A percentile compares a stretch with the other conserved stretches of the same genome.
These are phyloP conservation scores for Gnomoniopsis smithogilvyi DNA, from an alignment of 2,329 filamentous ascomycete species.

Conservation along the genomic window DNA sequence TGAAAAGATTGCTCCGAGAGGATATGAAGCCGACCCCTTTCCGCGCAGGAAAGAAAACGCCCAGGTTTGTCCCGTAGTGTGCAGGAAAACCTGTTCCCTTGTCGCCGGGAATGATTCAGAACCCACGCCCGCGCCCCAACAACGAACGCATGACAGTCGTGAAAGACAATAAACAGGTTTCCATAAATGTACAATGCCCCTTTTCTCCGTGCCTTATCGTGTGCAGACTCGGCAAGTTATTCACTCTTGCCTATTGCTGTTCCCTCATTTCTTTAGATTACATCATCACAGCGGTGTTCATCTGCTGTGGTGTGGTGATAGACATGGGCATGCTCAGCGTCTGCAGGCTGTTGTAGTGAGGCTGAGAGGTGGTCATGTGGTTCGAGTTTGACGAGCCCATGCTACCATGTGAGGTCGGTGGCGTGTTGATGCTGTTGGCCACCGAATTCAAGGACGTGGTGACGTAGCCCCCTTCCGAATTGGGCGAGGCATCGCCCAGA, in stretches of 20 bases:
- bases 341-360: constrained; percentile 55
- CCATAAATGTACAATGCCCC: constrained; percentile 16
- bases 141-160: constrained; percentile 13
- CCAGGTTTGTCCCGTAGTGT: constrained; percentile 9
- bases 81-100: constrained; percentile 13
- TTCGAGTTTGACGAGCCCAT: constrained; percentile 25
- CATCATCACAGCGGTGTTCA: constrained; percentile 34
- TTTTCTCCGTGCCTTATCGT: background rate
- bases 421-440: constrained; percentile 26
- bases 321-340: constrained; percentile 64
- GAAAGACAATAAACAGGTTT: constrained; percentile 14
- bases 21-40: constrained; percentile 6
- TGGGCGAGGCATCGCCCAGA: constrained; percentile 74
- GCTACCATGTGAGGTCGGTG: constrained; percentile 26
- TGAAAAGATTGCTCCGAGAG: background rate
- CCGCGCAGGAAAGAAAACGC: constrained; percentile 8
- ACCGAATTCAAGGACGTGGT: constrained; percentile 48
- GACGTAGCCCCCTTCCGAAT: constrained; percentile 64
- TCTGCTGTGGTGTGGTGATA: constrained; percentile 52
- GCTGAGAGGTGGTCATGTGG: constrained; percentile 28
- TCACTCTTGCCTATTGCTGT: background rate
- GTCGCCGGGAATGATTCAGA: constrained; percentile 9
- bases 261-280: constrained; percentile 18
- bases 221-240: background rate
- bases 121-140: background rate